A percentile compares a stretch with the other conserved stretches of the same genome.
Evolutionary conservation across 2,329 filamentous ascomycete genomes (phyloP).

Genomic region (Aspergillus sp.): DNA sequence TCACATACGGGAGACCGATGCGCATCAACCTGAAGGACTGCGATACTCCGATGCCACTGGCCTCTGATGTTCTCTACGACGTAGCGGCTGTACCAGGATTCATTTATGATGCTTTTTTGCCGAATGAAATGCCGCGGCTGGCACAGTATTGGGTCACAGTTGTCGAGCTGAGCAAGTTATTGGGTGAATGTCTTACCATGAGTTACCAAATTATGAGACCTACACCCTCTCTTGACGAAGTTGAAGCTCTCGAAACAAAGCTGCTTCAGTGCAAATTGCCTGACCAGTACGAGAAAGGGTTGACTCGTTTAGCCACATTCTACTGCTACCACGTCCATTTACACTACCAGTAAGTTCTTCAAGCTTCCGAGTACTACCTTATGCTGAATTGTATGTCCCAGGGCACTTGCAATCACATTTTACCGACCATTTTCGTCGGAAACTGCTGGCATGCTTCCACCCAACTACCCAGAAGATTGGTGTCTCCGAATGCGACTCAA

Average conservation of each 20-base stretch:
- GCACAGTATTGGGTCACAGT: conserved; percentile 26
- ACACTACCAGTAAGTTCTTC: conserved; percentile 25
- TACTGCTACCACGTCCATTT: conserved; percentile 26
- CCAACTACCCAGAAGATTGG: conserved; percentile 12
- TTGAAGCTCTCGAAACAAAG: conserved; percentile 22
- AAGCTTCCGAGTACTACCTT: not conserved
- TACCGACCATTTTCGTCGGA: conserved; percentile 26
- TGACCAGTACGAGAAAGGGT: conserved; percentile 10
- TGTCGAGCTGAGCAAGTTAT: conserved; percentile 22
- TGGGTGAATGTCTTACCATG: conserved; percentile 24
- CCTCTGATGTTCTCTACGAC: conserved; percentile 26
- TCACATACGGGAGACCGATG: conserved; percentile 40
- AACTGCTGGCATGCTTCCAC: conserved; percentile 15
- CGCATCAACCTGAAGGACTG: conserved; percentile 39
- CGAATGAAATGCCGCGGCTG: conserved; percentile 19
- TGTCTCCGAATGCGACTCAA: conserved; percentile 15
- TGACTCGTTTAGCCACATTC: conserved; percentile 15
- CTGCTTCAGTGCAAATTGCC: conserved; percentile 18
- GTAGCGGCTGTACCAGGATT: conserved; percentile 8
- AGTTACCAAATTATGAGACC: conserved; percentile 21
- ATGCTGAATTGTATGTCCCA: conserved; percentile 5
- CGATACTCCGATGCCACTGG: conserved; percentile 30
- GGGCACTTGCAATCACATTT: conserved; percentile 26
- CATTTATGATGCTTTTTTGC: conserved; percentile 15
- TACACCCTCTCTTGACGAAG: conserved; percentile 13